phyloP scores from a whole-genome alignment of 108 stramenopile species.

The Nitzschia palea region DNA sequence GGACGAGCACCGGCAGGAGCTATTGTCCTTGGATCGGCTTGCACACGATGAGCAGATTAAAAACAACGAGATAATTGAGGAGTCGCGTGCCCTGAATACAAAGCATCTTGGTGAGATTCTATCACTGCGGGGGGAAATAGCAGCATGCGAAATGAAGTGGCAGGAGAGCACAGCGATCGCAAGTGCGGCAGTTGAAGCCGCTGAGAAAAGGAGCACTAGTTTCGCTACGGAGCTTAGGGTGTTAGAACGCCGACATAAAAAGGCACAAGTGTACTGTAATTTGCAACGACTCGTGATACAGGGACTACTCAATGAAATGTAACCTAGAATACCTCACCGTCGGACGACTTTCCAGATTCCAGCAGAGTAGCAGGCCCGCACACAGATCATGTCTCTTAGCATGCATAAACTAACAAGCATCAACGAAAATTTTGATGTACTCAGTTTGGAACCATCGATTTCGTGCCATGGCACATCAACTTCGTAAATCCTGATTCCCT shows the following conservation, averaged over 20 bases:
- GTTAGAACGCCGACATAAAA: background rate
- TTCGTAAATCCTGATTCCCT: constrained; percentile 51
- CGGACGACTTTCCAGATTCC: constrained; percentile 56
- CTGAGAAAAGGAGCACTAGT: background rate
- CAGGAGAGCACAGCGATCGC: constrained; percentile 21
- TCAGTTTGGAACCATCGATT: constrained; percentile 80
- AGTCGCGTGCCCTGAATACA: no score
- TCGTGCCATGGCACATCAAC: constrained; percentile 84
- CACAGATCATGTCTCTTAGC: constrained; percentile 89
- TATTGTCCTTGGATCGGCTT: no score
- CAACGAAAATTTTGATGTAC: constrained; percentile 57
- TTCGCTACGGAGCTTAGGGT: background rate
- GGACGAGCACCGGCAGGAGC: no score
- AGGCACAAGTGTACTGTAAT: background rate
- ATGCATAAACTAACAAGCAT: constrained; percentile 64
- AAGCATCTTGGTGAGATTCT: no score
- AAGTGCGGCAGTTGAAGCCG: constrained; percentile 16
- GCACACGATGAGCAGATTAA: no score
- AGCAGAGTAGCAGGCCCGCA: constrained; percentile 71
- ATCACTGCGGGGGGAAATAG: no score
- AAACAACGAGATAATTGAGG: no score
- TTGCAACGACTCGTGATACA: background rate
- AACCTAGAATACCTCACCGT: background rate
- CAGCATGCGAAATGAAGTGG: background rate
- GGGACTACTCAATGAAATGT: background rate